A percentile compares a stretch with the other conserved stretches of the same genome.
These are phyloP conservation scores for Barnettozyma populi DNA, from an alignment of 805 yeast genomes.

Conservation along the genomic window DNA sequence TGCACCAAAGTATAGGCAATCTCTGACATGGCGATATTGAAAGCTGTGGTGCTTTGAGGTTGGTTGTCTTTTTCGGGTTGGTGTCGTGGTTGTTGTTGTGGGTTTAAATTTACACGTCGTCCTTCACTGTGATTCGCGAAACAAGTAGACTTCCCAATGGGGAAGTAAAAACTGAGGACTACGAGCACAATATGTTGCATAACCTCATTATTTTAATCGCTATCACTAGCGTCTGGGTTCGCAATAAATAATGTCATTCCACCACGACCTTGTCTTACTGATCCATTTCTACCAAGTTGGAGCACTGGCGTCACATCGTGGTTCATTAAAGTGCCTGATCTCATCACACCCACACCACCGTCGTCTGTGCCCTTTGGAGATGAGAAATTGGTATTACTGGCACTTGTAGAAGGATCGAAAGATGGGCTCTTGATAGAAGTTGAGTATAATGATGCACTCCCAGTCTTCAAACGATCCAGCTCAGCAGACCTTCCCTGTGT, in stretches of 20 bases:
- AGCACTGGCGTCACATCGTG: slow-evolving; percentile 16
- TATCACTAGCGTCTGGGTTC: slow-evolving; percentile 47
- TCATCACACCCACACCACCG: background rate
- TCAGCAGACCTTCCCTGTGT: slow-evolving; percentile 13
- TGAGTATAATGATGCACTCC: background rate
- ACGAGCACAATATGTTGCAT: no score
- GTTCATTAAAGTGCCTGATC: slow-evolving; percentile 22
- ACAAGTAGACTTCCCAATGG: slow-evolving; percentile 8
- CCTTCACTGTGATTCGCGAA: background rate
- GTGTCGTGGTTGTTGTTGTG: background rate
- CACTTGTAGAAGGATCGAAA: background rate
- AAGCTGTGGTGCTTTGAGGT: background rate
- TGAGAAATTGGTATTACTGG: background rate
- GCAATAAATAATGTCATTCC: slow-evolving; percentile 47
- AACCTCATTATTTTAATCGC: slow-evolving; percentile 23
- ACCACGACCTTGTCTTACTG: slow-evolving; percentile 31
- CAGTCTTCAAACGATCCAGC: slow-evolving; percentile 14
- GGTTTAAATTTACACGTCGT: slow-evolving; percentile 1
- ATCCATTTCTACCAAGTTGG: slow-evolving; percentile 29
- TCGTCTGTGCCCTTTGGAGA: background rate
- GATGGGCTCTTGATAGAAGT: background rate
- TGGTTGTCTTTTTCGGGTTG: background rate
- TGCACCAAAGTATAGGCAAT: slow-evolving; percentile 75
- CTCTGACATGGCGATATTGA: slow-evolving; percentile 17
- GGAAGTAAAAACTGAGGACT: slow-evolving; percentile 3